Percentiles rank a stretch among this genome's conserved stretches.
Conservation (phyloP, 768 basidiomycete genomes). For the Coprinopsis sp. region DNA sequence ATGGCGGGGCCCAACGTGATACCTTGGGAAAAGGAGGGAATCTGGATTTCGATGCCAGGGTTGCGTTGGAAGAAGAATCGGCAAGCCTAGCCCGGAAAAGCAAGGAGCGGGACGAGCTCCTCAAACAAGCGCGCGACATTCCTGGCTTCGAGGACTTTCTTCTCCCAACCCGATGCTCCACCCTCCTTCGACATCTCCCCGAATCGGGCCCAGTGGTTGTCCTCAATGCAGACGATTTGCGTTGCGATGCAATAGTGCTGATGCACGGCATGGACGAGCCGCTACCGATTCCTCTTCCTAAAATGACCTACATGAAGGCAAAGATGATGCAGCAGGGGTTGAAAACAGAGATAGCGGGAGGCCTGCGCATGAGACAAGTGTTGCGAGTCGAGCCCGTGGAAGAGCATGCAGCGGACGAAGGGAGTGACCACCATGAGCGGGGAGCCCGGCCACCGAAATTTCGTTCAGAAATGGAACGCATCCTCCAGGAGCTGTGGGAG, state of each 20-base stretch:
- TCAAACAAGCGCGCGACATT: slow-evolving; percentile 13
- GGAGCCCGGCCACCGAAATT: neutral
- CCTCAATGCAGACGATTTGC: slow-evolving; percentile 11
- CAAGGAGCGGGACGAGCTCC: slow-evolving; percentile 13
- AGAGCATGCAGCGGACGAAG: neutral
- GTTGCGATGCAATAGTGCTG: slow-evolving; percentile 20
- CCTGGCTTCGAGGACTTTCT: slow-evolving; percentile 18
- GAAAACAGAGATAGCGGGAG: neutral
- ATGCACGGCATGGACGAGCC: neutral
- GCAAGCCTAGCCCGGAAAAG: slow-evolving; percentile 12
- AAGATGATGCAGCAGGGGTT: neutral
- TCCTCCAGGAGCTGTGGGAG: too few species aligned
- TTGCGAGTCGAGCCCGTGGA: neutral
- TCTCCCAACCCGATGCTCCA: slow-evolving; percentile 6
- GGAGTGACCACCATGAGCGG: neutral
- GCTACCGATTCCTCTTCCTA: slow-evolving; percentile 10
- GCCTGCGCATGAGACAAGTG: neutral
- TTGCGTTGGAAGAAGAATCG: slow-evolving; percentile 1
- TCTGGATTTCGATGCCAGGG: neutral
- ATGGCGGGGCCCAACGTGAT: too few species aligned
- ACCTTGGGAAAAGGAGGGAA: neutral
- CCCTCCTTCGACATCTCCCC: slow-evolving; percentile 3
- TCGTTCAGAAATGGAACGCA: too few species aligned
- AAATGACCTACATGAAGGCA: slow-evolving; percentile 12
- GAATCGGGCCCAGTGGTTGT: slow-evolving; percentile 15